phyloP scores from a whole-genome alignment of 139 green algal species.

The Coccomyxa sp. region DNA sequence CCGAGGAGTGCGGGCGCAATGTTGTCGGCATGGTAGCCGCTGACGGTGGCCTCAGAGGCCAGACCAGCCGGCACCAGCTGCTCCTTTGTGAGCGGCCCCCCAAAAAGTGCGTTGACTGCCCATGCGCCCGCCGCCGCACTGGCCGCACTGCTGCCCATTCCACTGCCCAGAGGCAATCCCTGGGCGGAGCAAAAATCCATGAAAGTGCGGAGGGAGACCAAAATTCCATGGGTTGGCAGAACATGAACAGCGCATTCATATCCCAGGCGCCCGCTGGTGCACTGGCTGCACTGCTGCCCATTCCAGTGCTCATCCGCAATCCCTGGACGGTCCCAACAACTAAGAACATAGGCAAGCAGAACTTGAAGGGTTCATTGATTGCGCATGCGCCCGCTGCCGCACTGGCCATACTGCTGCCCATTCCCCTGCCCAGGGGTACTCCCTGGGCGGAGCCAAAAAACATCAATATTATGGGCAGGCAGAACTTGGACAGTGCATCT shows the following conservation, averaged over 20 bases:
- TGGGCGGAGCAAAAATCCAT: conserved; percentile 5
- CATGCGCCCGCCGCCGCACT: conserved; percentile 79
- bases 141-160: conserved; percentile 86
- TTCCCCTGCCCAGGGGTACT: not conserved
- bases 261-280: not conserved
- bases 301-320: no score
- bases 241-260: not conserved
- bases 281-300: not conserved
- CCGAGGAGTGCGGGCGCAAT: conserved; percentile 87
- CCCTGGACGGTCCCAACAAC: no score
- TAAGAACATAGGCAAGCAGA: no score
- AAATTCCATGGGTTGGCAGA: not conserved
- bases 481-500: not conserved
- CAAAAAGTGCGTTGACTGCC: conserved; percentile 93
- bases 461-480: not conserved
- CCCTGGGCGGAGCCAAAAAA: conserved; percentile 39
- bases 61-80: conserved; percentile 80
- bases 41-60: conserved; percentile 80
- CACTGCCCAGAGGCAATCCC: conserved; percentile 89
- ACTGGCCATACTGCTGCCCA: conserved; percentile 71
- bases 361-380: conserved; percentile 92
- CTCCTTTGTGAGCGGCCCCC: conserved; percentile 67
- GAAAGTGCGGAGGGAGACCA: not conserved
- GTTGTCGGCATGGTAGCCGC: conserved; percentile 97
- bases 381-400: conserved; percentile 84